Conservation (phyloP, 495 filamentous ascomycete genomes). For the Xeromyces bisporus region DNA sequence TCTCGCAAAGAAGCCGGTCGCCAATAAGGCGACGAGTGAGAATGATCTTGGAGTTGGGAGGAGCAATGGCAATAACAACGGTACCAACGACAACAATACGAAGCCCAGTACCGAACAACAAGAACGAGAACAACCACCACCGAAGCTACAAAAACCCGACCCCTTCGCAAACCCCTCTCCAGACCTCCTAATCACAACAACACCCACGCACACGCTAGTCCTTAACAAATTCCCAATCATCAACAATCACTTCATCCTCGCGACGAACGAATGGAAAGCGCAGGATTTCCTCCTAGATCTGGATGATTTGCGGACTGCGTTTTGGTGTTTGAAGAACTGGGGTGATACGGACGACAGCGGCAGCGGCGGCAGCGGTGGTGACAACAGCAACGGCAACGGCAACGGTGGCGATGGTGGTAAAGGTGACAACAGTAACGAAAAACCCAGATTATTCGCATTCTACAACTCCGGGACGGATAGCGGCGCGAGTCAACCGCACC, state of each 20-base stretch:
- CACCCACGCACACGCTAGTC: slow-evolving; percentile 45
- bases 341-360: slow-evolving; percentile 7
- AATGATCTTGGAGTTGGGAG: neutral
- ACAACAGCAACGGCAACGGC: neutral
- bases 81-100: too few relatives aligned
- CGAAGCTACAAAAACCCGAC: slow-evolving; percentile 36
- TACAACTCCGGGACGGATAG: slow-evolving; percentile 67
- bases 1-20: slow-evolving; percentile 52
- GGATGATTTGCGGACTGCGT: slow-evolving; percentile 47
- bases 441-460: slow-evolving; percentile 49
- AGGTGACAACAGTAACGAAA: slow-evolving; percentile 3
- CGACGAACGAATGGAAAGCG: slow-evolving; percentile 44
- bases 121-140: slow-evolving; percentile 6
- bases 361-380: slow-evolving; percentile 1
- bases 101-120: too few relatives aligned
- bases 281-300: slow-evolving; percentile 54
- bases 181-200: slow-evolving; percentile 40
- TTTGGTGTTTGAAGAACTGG: slow-evolving; percentile 50
- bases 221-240: slow-evolving; percentile 76
- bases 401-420: slow-evolving; percentile 1
- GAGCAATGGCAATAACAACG: neutral
- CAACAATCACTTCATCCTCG: slow-evolving; percentile 62
- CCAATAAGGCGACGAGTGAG: slow-evolving; percentile 12
- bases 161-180: slow-evolving; percentile 53
- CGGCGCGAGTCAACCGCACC: slow-evolving; percentile 66